Evolutionary conservation across 805 yeast genomes (phyloP), one percentile per base, ranked within the genome.

Genomic region (Suhomyces sp.): DNA sequence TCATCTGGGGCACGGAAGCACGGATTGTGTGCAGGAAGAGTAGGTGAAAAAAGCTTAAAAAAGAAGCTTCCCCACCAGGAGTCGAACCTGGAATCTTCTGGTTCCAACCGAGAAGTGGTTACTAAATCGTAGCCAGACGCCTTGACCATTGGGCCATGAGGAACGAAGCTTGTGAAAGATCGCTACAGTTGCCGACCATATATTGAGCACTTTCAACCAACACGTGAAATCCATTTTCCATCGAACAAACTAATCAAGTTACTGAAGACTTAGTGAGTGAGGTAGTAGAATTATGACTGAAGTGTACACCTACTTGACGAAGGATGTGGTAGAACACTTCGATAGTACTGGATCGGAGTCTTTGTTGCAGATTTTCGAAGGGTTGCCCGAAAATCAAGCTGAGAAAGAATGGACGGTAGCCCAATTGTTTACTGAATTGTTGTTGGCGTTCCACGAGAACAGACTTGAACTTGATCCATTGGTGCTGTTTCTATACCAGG

Each of bases 61-160:
- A 48, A 29, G 15, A 57, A 68, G 74, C 78, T 72, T 73, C 78
- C 78, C 78, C 78, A 73, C 77, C 76, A 72, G 76, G 77, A 72
- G 75, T 73, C 76, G 78, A 73, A 73, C 77, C 78, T 72, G 77
- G 78, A 73, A 72, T 73, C 77, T 73, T 72, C 76, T 72, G 78
- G 76, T 73, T 73, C 73, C 73, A 66, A 63, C 49, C 49, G 49
- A 65, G 75, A 69, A 71, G 76, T 71, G 75, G 74, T 65, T 70
- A 70, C 74, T 63, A 66, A 39, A 73, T 77, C 84, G 84, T 80
- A 81, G 84, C 84, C 85, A 79, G 83, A 81, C 84, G 84, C 84
- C 85, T 81, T 80, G 83, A 81, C 85, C 85, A 81, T 81, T 81
- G 83, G 85, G 85, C 84, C 85, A 81, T 82, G 84, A 81, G 84